Conservation (phyloP, 2,329 filamentous ascomycete genomes). For the Talaromyces sp. region DNA sequence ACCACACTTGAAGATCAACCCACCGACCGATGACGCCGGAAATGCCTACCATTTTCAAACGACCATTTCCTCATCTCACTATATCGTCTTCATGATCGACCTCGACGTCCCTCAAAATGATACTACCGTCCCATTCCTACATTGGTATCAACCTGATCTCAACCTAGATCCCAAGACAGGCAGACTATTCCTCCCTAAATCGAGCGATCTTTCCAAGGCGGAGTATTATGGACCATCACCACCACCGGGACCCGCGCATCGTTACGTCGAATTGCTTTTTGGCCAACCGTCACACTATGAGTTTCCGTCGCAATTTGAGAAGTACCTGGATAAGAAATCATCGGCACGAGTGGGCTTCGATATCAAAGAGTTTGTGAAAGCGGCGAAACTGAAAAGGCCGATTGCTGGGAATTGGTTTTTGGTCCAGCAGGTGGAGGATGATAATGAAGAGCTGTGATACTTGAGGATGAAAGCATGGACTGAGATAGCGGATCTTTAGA, state of each 20-base stretch:
- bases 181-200: not conserved
- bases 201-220: not conserved
- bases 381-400: not conserved
- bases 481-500: no score
- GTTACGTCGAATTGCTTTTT: conserved; percentile 12
- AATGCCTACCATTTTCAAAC: not conserved
- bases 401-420: conserved; percentile 13
- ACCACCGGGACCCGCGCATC: conserved; percentile 8
- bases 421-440: not conserved
- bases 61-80: not conserved
- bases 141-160: conserved; percentile 12
- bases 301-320: conserved; percentile 1
- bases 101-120: conserved; percentile 10
- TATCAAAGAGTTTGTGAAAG: conserved; percentile 7
- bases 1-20: conserved; percentile 5
- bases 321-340: conserved; percentile 4
- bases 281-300: not conserved
- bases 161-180: not conserved
- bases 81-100: conserved; percentile 12
- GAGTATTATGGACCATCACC: conserved; percentile 9
- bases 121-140: conserved; percentile 8
- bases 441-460: not conserved
- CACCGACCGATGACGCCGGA: not conserved
- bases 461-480: no score
- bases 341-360: conserved; percentile 8